A percentile compares a stretch with the other conserved stretches of the same genome.
Conservation (phyloP, 108 stramenopile species). For the Pseudonitzschia delicatissima region DNA sequence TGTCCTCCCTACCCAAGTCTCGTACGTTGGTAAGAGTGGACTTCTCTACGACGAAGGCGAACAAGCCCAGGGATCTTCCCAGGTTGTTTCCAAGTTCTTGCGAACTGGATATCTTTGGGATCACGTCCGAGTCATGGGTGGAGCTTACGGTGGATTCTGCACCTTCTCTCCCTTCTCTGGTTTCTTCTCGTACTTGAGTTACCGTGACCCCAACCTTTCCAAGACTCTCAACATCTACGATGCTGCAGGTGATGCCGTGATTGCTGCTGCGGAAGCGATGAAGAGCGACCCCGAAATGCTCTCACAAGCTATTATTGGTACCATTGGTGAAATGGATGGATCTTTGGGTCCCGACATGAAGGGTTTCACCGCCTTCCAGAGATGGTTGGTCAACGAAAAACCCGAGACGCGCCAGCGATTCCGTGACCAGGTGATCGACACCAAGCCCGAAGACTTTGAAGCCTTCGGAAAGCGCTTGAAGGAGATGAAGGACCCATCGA, state of each 20-base stretch:
- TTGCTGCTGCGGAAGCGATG: constrained; percentile 74
- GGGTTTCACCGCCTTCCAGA: constrained; percentile 70
- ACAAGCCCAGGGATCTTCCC: constrained; percentile 64
- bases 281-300: constrained; percentile 79
- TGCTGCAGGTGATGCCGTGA: constrained; percentile 76
- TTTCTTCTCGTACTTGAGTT: constrained; percentile 87
- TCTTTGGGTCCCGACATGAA: constrained; percentile 86
- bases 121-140: constrained; percentile 94
- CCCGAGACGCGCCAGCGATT: constrained; percentile 81
- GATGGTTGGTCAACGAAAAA: constrained; percentile 83
- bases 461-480: constrained; percentile 84
- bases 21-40: constrained; percentile 92
- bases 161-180: constrained; percentile 80
- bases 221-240: constrained; percentile 95
- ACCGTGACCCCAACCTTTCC: constrained; percentile 94
- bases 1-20: constrained; percentile 93
- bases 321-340: constrained; percentile 95
- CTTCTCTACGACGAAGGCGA: constrained; percentile 84
- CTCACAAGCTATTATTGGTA: constrained; percentile 83
- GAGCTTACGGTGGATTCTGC: constrained; percentile 96
- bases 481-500: constrained; percentile 74
- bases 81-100: constrained; percentile 80
- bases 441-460: constrained; percentile 84
- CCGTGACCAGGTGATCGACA: constrained; percentile 87
- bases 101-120: constrained; percentile 94